Evolutionary conservation across 805 yeast species (phyloP).

Genomic region (Candida awuae): DNA sequence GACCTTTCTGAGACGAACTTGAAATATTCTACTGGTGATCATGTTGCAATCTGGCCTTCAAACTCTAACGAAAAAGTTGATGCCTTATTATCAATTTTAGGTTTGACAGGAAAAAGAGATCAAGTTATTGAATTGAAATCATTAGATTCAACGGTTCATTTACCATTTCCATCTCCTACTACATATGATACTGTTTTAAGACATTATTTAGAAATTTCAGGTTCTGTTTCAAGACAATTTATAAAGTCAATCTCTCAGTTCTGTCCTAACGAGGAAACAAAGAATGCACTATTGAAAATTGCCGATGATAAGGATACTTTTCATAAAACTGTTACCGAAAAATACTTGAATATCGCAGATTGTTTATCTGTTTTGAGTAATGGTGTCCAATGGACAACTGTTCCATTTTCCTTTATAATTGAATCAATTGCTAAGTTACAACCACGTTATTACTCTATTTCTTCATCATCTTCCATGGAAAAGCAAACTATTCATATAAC

Average conservation of each 20-base stretch:
- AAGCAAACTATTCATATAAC: conserved; percentile 74
- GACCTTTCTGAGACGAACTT: conserved; percentile 69
- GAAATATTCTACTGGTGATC: conserved; percentile 92
- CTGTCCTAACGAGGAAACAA: conserved; percentile 62
- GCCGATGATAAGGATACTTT: conserved; percentile 64
- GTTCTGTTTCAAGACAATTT: conserved; percentile 87
- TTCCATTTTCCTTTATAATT: conserved; percentile 78
- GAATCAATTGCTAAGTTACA: conserved; percentile 77
- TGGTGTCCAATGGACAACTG: conserved; percentile 59
- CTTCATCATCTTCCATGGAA: conserved; percentile 77
- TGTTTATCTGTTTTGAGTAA: conserved; percentile 54
- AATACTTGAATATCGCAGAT: conserved; percentile 68
- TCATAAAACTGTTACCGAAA: conserved; percentile 52
- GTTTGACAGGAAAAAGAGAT: conserved; percentile 44
- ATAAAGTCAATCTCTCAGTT: conserved; percentile 65
- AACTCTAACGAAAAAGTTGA: conserved; percentile 70
- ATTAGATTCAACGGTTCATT: conserved; percentile 57
- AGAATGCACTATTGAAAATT: conserved; percentile 41
- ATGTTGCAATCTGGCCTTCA: conserved; percentile 90
- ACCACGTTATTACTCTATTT: conserved; percentile 94
- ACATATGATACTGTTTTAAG: conserved; percentile 83
- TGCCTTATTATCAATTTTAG: conserved; percentile 58
- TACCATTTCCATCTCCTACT: conserved; percentile 63
- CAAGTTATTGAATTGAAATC: conserved; percentile 56
- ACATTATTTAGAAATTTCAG: conserved; percentile 83